phyloP scores from a whole-genome alignment of 2,329 filamentous ascomycete species.

The Shiraia bambusicola region DNA sequence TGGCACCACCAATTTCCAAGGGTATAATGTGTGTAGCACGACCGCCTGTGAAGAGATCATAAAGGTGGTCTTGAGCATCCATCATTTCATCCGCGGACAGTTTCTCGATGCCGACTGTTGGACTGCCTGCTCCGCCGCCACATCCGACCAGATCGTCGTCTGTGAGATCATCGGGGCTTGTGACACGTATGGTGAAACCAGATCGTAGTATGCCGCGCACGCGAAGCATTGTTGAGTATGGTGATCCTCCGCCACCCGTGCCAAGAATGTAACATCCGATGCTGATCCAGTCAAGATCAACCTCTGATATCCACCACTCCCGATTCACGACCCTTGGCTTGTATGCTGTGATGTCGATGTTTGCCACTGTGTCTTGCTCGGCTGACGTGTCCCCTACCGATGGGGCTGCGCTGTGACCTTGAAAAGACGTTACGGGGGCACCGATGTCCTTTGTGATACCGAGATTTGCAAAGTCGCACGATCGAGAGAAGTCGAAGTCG shows the following conservation, averaged over 20 bases:
- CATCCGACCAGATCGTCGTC: slow-evolving; percentile 50
- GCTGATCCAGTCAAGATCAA: slow-evolving; percentile 50
- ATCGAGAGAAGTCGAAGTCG: slow-evolving; percentile 45
- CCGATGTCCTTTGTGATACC: slow-evolving; percentile 25
- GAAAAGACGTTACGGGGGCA: slow-evolving; percentile 4
- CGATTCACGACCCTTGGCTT: slow-evolving; percentile 42
- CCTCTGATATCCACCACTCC: slow-evolving; percentile 50
- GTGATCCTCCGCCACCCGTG: slow-evolving; percentile 52
- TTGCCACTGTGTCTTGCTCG: slow-evolving; percentile 18
- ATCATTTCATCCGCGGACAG: slow-evolving; percentile 48
- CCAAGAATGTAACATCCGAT: slow-evolving; percentile 53
- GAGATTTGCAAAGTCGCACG: slow-evolving; percentile 29
- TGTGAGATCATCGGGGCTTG: slow-evolving; percentile 47
- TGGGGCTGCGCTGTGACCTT: slow-evolving; percentile 12
- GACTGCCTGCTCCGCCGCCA: slow-evolving; percentile 49
- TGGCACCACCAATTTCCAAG: slow-evolving; percentile 52
- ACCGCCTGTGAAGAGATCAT: slow-evolving; percentile 34
- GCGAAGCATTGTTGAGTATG: slow-evolving; percentile 48
- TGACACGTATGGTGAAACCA: slow-evolving; percentile 45
- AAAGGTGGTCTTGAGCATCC: slow-evolving; percentile 42
- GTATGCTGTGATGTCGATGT: slow-evolving; percentile 41
- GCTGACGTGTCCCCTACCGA: slow-evolving; percentile 16
- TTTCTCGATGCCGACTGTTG: slow-evolving; percentile 48
- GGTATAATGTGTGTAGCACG: slow-evolving; percentile 42
- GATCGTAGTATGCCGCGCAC: slow-evolving; percentile 45